Evolutionary conservation across 306 rosid genomes (phyloP).

Genomic region (Luffa acutangula): DNA sequence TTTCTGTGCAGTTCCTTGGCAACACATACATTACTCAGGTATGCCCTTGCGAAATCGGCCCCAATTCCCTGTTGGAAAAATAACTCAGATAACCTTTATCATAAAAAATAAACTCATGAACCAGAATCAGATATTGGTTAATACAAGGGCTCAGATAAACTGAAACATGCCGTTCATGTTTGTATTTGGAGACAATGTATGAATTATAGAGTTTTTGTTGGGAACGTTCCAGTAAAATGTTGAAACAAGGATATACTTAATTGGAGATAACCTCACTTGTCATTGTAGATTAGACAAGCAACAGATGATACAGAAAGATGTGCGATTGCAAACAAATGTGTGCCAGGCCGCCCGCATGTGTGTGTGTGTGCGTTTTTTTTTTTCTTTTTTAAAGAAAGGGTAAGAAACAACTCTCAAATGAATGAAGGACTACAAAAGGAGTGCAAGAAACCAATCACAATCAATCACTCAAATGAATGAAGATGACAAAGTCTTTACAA

Average conservation of each 20-base stretch:
- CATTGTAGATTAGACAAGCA: not conserved
- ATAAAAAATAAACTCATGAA: not conserved
- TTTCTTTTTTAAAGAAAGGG: not conserved
- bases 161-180: not conserved
- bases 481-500: not conserved
- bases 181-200: not conserved
- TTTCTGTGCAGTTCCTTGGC: constrained; percentile 71
- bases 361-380: not conserved
- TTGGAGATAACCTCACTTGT: not conserved
- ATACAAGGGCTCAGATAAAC: not conserved
- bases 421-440: not conserved
- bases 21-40: constrained; percentile 91
- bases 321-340: not conserved
- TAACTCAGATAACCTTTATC: not conserved
- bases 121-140: not conserved
- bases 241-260: not conserved
- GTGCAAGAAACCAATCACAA: not conserved
- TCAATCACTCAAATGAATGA: not conserved
- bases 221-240: not conserved
- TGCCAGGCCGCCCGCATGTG: not conserved
- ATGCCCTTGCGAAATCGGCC: constrained; percentile 73
- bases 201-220: not conserved
- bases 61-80: constrained; percentile 36
- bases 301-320: not conserved
- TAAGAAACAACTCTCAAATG: not conserved